phyloP scores from a whole-genome alignment of 345 rosid genomes.

The Pistacia integerrima region DNA sequence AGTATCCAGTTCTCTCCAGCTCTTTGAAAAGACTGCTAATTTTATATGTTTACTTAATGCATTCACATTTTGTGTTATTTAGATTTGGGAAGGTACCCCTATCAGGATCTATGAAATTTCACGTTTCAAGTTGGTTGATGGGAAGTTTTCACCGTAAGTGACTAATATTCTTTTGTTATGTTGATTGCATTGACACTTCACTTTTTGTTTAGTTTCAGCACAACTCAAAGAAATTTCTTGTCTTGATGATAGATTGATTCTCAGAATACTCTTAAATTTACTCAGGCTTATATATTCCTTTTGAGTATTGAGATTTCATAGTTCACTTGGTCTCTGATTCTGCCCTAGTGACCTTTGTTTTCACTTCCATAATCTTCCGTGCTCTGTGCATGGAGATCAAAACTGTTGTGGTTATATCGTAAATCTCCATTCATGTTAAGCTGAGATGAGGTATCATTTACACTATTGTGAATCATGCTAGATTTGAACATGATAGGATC shows the following conservation, averaged over 20 bases:
- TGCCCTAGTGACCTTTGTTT: background rate
- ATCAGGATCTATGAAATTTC: constrained; percentile 87
- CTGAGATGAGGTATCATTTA: background rate
- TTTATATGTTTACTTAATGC: constrained; percentile 21
- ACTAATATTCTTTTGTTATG: background rate
- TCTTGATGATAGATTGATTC: background rate
- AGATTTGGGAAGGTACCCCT: constrained; percentile 99
- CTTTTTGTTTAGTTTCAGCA: background rate
- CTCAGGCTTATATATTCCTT: background rate
- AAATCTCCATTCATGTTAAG: background rate
- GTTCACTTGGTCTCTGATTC: background rate
- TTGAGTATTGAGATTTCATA: background rate
- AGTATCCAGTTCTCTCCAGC: constrained; percentile 45
- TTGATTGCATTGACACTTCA: background rate
- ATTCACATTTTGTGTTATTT: constrained; percentile 27
- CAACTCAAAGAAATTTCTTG: background rate
- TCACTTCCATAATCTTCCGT: background rate
- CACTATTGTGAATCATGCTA: background rate
- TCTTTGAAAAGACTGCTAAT: constrained; percentile 16
- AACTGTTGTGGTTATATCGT: background rate
- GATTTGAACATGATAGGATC: background rate
- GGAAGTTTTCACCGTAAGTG: constrained; percentile 98
- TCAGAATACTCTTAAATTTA: background rate
- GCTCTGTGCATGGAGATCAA: constrained; percentile 6
- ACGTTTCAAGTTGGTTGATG: constrained; percentile 96